Evolutionary conservation across 192 early-diverging fungal species (phyloP).

Genomic region (Phlyctochytrium arcticum): DNA sequence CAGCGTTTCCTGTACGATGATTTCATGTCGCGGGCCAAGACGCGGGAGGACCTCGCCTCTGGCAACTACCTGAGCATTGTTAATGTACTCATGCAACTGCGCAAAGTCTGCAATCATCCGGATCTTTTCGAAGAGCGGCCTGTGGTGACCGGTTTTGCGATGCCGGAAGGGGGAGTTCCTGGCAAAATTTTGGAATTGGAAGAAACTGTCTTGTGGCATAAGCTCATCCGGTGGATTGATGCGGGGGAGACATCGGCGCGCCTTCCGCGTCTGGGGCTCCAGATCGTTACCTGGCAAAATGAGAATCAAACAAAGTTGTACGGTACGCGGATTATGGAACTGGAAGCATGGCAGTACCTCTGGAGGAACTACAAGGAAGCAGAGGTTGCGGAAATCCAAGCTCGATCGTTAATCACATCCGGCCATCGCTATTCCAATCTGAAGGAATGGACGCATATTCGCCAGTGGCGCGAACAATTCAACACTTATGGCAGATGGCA

Average conservation of each 20-base stretch:
- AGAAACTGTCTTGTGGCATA: neutral
- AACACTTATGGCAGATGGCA: too few species aligned
- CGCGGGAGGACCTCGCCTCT: constrained; percentile 63
- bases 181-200: neutral
- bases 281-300: neutral
- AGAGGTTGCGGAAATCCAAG: neutral
- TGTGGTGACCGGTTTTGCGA: constrained; percentile 54
- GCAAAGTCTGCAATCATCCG: constrained; percentile 93
- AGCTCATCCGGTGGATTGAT: neutral
- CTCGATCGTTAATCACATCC: neutral
- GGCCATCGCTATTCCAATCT: neutral
- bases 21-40: constrained; percentile 78
- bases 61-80: constrained; percentile 68
- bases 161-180: constrained; percentile 10
- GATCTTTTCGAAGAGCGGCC: constrained; percentile 82
- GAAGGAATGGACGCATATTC: neutral
- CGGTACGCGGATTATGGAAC: neutral
- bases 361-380: neutral
- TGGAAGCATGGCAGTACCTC: neutral
- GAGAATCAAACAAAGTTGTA: neutral
- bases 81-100: constrained; percentile 93
- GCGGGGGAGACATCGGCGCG: too few species aligned
- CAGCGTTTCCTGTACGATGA: constrained; percentile 73
- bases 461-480: constrained; percentile 4
- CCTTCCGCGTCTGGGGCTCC: neutral